A percentile compares a stretch with the other conserved stretches of the same genome.
phyloP scores from a whole-genome alignment of 768 basidiomycete species.

The Rhizopogon vesiculosus region DNA sequence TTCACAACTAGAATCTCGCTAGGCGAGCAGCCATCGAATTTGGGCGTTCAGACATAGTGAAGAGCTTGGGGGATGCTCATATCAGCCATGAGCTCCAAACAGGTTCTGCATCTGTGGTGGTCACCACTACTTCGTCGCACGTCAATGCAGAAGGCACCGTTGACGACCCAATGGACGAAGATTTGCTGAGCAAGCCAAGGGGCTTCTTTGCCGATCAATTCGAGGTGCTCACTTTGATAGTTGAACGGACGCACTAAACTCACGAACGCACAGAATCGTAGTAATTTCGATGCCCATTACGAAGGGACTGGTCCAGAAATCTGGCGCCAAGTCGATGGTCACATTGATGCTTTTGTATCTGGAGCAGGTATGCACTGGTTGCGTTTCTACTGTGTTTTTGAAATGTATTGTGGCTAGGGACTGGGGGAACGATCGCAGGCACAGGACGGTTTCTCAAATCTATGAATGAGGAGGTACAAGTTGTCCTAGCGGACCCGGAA shows the following conservation, averaged over 20 bases:
- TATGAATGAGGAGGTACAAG: conserved; percentile 55
- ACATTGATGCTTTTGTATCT: conserved; percentile 78
- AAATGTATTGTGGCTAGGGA: conserved; percentile 47
- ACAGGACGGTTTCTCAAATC: conserved; percentile 76
- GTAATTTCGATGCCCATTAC: conserved; percentile 88
- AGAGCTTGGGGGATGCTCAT: conserved; percentile 10
- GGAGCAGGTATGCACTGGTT: conserved; percentile 63
- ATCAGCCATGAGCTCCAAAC: conserved; percentile 33
- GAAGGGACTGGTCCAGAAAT: conserved; percentile 92
- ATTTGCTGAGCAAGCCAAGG: conserved; percentile 49
- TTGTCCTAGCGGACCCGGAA: conserved; percentile 87
- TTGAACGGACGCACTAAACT: neutral
- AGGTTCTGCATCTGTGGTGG: conserved; percentile 45
- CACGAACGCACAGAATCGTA: conserved; percentile 54
- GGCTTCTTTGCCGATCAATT: conserved; percentile 98
- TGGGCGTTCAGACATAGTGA: conserved; percentile 36
- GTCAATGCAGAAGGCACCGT: conserved; percentile 29
- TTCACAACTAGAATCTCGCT: conserved; percentile 70
- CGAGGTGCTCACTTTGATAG: conserved; percentile 40
- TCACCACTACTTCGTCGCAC: conserved; percentile 45
- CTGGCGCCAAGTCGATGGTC: conserved; percentile 86
- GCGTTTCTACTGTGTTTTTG: neutral
- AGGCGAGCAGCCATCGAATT: conserved; percentile 74
- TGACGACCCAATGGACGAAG: conserved; percentile 34
- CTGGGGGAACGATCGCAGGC: conserved; percentile 93